Base-by-base conservation (phyloP, 2,329 filamentous ascomycete genomes). In the Teratosphaeria zuluensis region DNA sequence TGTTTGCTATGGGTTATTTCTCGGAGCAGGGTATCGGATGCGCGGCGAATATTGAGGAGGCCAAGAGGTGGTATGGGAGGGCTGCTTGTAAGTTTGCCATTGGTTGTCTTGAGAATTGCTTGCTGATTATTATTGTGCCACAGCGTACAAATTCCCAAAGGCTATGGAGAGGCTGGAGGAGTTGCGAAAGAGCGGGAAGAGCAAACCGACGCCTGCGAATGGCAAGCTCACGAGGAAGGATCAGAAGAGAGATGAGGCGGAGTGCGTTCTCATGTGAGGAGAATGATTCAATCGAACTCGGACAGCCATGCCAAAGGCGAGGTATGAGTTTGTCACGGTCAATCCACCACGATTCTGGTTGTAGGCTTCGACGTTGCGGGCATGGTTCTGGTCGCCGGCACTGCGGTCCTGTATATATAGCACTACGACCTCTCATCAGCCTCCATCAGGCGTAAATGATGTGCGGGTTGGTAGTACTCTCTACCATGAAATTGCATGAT, bases 1-100 rank as follows among this genome's bases (percentile, higher is more conserved):
- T 97, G 76, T 97, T 96, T 75, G 94, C 92, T 0, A 96, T 99
- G 88, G 94, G 94, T 0, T 96, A 97, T 75, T 96, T 95, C 70
- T 95, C 90, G 0, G 94, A 99, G 74, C 87, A 94, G 54, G 94
- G 94, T 12, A 97, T 99, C 66, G 94, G 94, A 32, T 86, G 90
- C 63, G 80, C 87, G 16, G 85, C 88, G 8, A 95, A 92, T 72
- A 69, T 96, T 66, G 94, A 99, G 68, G 94, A 97, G 75, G 94
- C 92, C 24, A 96, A 95, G 80, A 84, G 91, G 67, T 99, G 94
- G 94, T 99, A 99, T 76, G 96, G 92, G 83, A 83, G 92, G 73
- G 92, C 94, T 75, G 94, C 94, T 71, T 89, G 92, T 96, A 80
- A 84, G 90, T 85, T 12, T 38, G 12, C 51, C 4, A 31, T 21